These are phyloP conservation scores for Hymenoscyphus occultus DNA, from an alignment of 2,329 filamentous ascomycete genomes.

Conservation along the genomic window DNA sequence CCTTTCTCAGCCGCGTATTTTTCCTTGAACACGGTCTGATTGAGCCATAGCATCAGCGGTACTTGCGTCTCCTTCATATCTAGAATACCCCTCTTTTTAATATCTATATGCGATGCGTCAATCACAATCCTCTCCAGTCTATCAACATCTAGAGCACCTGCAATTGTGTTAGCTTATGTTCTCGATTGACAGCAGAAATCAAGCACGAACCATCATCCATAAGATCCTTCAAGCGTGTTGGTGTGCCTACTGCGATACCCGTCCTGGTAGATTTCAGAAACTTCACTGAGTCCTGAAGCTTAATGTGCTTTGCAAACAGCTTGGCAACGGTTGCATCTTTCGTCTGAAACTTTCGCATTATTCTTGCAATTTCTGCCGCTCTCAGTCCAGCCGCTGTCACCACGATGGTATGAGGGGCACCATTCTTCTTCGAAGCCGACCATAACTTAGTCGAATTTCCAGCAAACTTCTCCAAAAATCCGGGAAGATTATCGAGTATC, in stretches of 20 bases:
- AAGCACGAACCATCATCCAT: constrained; percentile 69
- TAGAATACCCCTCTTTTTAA: constrained; percentile 89
- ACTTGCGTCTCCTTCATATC: constrained; percentile 94
- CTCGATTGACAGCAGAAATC: neutral
- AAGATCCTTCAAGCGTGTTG: constrained; percentile 75
- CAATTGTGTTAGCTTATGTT: constrained; percentile 23
- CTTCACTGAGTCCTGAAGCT: constrained; percentile 79
- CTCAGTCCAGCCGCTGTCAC: constrained; percentile 81
- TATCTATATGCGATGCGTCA: constrained; percentile 89
- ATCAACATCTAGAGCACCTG: constrained; percentile 66
- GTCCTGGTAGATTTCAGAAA: constrained; percentile 69
- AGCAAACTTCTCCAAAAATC: constrained; percentile 69
- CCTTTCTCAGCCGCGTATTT: constrained; percentile 58
- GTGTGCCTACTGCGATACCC: constrained; percentile 88
- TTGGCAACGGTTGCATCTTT: constrained; percentile 81
- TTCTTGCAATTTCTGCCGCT: constrained; percentile 80
- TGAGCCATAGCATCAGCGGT: constrained; percentile 72
- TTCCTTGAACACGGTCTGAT: constrained; percentile 66
- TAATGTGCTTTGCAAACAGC: constrained; percentile 97
- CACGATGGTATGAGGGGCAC: constrained; percentile 80
- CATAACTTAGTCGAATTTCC: constrained; percentile 56
- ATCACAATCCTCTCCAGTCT: constrained; percentile 77
- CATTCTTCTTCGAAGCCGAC: constrained; percentile 64
- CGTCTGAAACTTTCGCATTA: constrained; percentile 67
- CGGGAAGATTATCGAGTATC: constrained; percentile 69